Base-by-base conservation (phyloP, 83 land plant genomes). In the Picea abies region DNA sequence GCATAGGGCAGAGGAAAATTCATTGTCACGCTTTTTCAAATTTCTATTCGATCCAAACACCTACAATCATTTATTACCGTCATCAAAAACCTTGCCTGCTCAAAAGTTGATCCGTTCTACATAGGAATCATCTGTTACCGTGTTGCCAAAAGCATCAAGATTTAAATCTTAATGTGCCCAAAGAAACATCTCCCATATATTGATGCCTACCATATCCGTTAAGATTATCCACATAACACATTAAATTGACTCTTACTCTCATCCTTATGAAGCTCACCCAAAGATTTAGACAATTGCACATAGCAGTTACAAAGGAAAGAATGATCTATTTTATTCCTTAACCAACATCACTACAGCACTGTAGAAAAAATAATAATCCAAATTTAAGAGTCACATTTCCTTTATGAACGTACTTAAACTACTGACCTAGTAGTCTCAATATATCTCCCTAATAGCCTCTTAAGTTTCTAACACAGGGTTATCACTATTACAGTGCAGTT, bases 401-500 rank as follows among this genome's bases (percentile, higher is more conserved):
- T 7, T 1, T 52, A 52, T 52, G 14, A 52, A 9, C 3, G 3
- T 8, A 5, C 20, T 22, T 41, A n/a, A 73, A 26, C 56, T 8
- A 73, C 56, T 39, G 16, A n/a, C 26, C 12, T n/a, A 73, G 4
- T n/a, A 44, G 23, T 73, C 37, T 37, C 4, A 44, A 23, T 39
- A 44, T 20, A 2, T 22, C 10, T 8, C 58, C 8, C 20, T n/a
- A n/a, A n/a, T 20, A 73, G 56, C 20, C 11, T 73, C 25, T 52
- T 8, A 73, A 16, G 58, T 44, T 73, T 44, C 23, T n/a, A 73
- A 52, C 25, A n/a, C n/a, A 73, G 39, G 11, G 10, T 8, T n/a
- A 73, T 73, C 77, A n/a, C n/a, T 37, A 71, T 71, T 41, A 41
- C 44, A 41, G 44, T 41, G 76, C 47, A 71, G 22, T 39, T 29